These are phyloP conservation scores for Cladosporium sp. DNA, from an alignment of 2,329 filamentous ascomycete species.

Conservation along the genomic window DNA sequence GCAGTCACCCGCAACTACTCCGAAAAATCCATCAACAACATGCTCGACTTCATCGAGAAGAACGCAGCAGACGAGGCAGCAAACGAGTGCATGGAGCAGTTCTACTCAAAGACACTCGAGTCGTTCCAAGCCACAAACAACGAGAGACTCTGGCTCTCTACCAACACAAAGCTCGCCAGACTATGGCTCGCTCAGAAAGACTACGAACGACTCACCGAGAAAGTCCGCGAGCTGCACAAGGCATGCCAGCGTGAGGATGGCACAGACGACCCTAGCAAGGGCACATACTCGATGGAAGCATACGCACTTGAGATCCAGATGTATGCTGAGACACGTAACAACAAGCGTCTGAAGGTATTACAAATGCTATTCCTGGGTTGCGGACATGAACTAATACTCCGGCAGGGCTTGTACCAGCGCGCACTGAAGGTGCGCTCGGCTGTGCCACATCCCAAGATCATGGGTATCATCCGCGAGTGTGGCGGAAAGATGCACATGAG, in stretches of 20 bases:
- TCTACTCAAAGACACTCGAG: slow-evolving; percentile 89
- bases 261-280: slow-evolving; percentile 87
- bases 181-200: slow-evolving; percentile 90
- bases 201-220: slow-evolving; percentile 75
- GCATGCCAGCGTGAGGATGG: slow-evolving; percentile 87
- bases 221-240: slow-evolving; percentile 83
- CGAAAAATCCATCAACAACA: slow-evolving; percentile 99
- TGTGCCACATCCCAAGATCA: slow-evolving; percentile 96
- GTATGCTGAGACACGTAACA: slow-evolving; percentile 95
- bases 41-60: slow-evolving; percentile 97
- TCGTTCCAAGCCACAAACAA: slow-evolving; percentile 98
- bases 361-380: slow-evolving; percentile 21
- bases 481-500: slow-evolving; percentile 99
- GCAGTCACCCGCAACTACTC: slow-evolving; percentile 98
- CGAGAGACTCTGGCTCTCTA: slow-evolving; percentile 95
- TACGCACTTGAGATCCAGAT: slow-evolving; percentile 98
- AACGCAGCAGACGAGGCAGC: slow-evolving; percentile 70
- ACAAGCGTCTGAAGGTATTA: slow-evolving; percentile 83
- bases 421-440: slow-evolving; percentile 93
- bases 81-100: slow-evolving; percentile 83
- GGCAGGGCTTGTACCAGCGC: slow-evolving; percentile 75
- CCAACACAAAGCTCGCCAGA: slow-evolving; percentile 93
- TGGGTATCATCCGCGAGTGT: slow-evolving; percentile 98
- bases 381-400: slow-evolving; percentile 8
- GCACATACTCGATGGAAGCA: slow-evolving; percentile 92